These are phyloP conservation scores for Mucor mucedo DNA, from an alignment of 371 early-diverging fungal genomes.

Conservation along the genomic window DNA sequence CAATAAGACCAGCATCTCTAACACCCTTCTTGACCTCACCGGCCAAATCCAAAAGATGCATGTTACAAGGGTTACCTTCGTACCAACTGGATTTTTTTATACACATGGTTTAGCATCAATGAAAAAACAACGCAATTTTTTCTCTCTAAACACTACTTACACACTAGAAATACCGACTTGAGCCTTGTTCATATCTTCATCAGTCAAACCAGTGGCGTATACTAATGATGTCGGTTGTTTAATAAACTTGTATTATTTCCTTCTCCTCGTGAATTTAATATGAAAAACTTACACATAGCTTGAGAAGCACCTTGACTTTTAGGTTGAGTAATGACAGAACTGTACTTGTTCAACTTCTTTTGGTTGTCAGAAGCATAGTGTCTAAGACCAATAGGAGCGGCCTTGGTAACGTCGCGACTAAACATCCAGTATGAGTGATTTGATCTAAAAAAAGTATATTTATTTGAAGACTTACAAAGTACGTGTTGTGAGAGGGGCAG, in stretches of 20 bases:
- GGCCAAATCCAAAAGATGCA: slow-evolving; percentile 94
- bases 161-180: slow-evolving; percentile 95
- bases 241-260: neutral
- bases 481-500: slow-evolving; percentile 24
- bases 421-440: too few species aligned
- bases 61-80: slow-evolving; percentile 99
- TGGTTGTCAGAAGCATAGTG: slow-evolving; percentile 47
- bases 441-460: too few species aligned
- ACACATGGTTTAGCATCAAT: too few species aligned
- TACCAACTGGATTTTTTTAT: slow-evolving; percentile 71
- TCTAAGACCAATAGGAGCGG: slow-evolving; percentile 39
- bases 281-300: slow-evolving; percentile 86
- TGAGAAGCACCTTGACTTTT: slow-evolving; percentile 95
- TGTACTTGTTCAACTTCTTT: slow-evolving; percentile 74
- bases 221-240: slow-evolving; percentile 50
- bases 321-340: slow-evolving; percentile 88
- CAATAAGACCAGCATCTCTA: slow-evolving; percentile 84
- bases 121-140: too few species aligned
- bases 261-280: neutral
- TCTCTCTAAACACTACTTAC: slow-evolving; percentile 49
- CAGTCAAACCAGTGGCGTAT: slow-evolving; percentile 89
- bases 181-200: slow-evolving; percentile 80
- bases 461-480: slow-evolving; percentile 32
- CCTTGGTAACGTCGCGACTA: slow-evolving; percentile 30
- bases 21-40: slow-evolving; percentile 92